Evolutionary conservation across 805 yeast species (phyloP).

Genomic region (Lachancea fermentati): DNA sequence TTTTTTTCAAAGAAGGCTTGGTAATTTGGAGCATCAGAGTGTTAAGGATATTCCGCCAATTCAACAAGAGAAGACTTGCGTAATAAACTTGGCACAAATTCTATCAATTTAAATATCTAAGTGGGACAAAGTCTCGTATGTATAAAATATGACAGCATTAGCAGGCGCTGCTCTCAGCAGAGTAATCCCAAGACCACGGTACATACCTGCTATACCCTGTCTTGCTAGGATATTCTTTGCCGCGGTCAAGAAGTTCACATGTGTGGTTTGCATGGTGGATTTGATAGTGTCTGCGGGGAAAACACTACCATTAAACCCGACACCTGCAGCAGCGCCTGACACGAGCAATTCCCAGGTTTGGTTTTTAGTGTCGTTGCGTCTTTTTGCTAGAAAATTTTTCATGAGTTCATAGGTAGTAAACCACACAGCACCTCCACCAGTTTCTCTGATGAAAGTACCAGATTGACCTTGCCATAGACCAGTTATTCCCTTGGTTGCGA

Average conservation of each 20-base stretch:
- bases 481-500: constrained; percentile 47
- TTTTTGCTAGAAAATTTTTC: constrained; percentile 30
- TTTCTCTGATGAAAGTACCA: constrained; percentile 75
- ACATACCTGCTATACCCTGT: constrained; percentile 68
- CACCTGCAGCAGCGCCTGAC: constrained; percentile 86
- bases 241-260: constrained; percentile 38
- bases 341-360: constrained; percentile 50
- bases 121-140: constrained; percentile 50
- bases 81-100: background rate
- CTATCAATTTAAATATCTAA: constrained; percentile 1
- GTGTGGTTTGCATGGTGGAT: constrained; percentile 62
- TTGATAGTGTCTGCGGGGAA: constrained; percentile 92
- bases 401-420: constrained; percentile 79
- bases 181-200: constrained; percentile 82
- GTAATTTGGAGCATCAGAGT: constrained; percentile 52
- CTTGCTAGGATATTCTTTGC: constrained; percentile 38
- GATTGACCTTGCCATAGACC: constrained; percentile 89
- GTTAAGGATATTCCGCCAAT: constrained; percentile 36
- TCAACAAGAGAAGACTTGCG: constrained; percentile 4
- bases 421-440: constrained; percentile 92
- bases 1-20: constrained; percentile 85
- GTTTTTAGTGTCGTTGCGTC: constrained; percentile 23
- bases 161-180: constrained; percentile 81
- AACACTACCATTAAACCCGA: constrained; percentile 69
- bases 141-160: constrained; percentile 77